These are phyloP conservation scores for Hirsutella rhossiliensis DNA, from an alignment of 2,329 filamentous ascomycete genomes.

Conservation along the genomic window DNA sequence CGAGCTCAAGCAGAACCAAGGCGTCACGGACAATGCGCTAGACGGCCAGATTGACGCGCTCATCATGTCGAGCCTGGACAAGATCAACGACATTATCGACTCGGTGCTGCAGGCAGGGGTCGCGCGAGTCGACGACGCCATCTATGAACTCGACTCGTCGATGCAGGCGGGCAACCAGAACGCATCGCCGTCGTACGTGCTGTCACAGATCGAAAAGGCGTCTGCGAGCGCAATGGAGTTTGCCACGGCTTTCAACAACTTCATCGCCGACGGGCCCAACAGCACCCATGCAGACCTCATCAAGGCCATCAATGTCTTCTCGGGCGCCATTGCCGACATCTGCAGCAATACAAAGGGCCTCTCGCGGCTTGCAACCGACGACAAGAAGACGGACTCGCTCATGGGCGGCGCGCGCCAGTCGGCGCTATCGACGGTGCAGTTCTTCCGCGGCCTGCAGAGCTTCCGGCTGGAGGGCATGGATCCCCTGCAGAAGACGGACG, in stretches of 20 bases:
- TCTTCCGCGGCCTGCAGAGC: slow-evolving; percentile 89
- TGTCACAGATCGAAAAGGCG: slow-evolving; percentile 96
- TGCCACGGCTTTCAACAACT: slow-evolving; percentile 95
- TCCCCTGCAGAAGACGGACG: slow-evolving; percentile 83
- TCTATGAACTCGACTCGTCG: slow-evolving; percentile 93
- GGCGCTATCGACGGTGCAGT: slow-evolving; percentile 77
- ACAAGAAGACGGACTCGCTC: slow-evolving; percentile 84
- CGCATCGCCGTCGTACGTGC: slow-evolving; percentile 83
- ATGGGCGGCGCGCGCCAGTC: slow-evolving; percentile 73
- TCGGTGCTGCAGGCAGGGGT: slow-evolving; percentile 90
- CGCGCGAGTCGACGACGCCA: slow-evolving; percentile 84
- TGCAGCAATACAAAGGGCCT: slow-evolving; percentile 95
- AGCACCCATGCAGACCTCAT: slow-evolving; percentile 85
- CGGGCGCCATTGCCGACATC: slow-evolving; percentile 84
- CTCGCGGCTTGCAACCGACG: slow-evolving; percentile 82
- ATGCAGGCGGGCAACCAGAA: slow-evolving; percentile 99
- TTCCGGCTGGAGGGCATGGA: slow-evolving; percentile 89
- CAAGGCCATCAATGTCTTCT: slow-evolving; percentile 80
- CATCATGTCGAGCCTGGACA: slow-evolving; percentile 73
- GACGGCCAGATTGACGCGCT: slow-evolving; percentile 88
- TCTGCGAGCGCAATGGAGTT: slow-evolving; percentile 93
- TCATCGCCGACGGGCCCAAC: slow-evolving; percentile 91
- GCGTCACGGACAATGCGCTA: slow-evolving; percentile 65
- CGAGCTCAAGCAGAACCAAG: slow-evolving; percentile 66
- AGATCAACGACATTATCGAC: slow-evolving; percentile 96